Conservation (phyloP, 1,139 yeast species). For the Blastobotrys arbuscula region DNA sequence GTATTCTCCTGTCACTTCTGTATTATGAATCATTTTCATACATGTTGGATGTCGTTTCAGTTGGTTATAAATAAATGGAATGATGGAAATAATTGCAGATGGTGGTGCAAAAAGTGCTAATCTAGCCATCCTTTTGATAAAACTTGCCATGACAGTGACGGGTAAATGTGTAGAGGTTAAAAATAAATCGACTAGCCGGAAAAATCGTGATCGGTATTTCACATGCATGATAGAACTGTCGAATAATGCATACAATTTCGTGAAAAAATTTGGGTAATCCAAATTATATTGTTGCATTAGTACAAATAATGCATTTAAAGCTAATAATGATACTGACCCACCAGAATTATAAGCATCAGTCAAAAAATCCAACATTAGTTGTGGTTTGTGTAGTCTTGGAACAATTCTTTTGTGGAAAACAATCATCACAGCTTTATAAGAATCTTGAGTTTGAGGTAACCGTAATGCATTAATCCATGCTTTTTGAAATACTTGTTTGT, state of each 20-base stretch:
- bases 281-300: slow-evolving; percentile 76
- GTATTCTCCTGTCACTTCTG: slow-evolving; percentile 33
- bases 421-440: slow-evolving; percentile 63
- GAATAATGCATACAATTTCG: slow-evolving; percentile 72
- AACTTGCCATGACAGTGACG: slow-evolving; percentile 77
- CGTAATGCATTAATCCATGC: slow-evolving; percentile 57
- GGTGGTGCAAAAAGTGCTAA: slow-evolving; percentile 79
- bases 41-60: slow-evolving; percentile 89
- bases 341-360: slow-evolving; percentile 78
- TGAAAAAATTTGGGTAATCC: slow-evolving; percentile 88
- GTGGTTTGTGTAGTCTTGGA: slow-evolving; percentile 76
- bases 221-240: slow-evolving; percentile 69
- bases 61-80: slow-evolving; percentile 89
- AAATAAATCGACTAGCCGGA: slow-evolving; percentile 81
- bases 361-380: slow-evolving; percentile 83
- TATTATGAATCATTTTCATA: slow-evolving; percentile 77
- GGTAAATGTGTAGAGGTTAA: slow-evolving; percentile 85
- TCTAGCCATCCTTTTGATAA: slow-evolving; percentile 76
- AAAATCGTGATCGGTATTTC: slow-evolving; percentile 77
- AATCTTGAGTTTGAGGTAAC: slow-evolving; percentile 42
- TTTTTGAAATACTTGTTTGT: slow-evolving; percentile 63
- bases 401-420: slow-evolving; percentile 79
- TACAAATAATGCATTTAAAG: slow-evolving; percentile 83
- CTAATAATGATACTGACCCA: slow-evolving; percentile 67
- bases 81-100: slow-evolving; percentile 76